Base-by-base conservation (phyloP, 1,139 yeast genomes). In the Sugiyamaella grinbergsii region DNA sequence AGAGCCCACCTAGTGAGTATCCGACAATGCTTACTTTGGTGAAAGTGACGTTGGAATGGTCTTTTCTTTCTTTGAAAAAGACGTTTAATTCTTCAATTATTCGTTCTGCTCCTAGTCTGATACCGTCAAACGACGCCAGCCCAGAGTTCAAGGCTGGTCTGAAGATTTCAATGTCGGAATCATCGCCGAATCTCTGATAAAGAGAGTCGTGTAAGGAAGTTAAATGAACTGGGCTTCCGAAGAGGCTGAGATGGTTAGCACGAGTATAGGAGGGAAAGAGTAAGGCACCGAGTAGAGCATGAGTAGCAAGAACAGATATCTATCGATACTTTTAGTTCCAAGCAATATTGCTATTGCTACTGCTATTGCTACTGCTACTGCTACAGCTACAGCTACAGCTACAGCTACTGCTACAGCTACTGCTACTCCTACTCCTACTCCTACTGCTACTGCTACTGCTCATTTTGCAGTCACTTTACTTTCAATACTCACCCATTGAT, bases 121-220 rank as follows among this genome's bases (percentile, higher is more conserved):
- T 72, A 7, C 98, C 98, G 64, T 91, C 97, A 62, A 88, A 88
- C 0, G 96, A 87, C 61, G 83, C 82, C 75, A 88, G 79, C 56
- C 80, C 76, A 5, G 90, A 76, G 58, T 86, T 87, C n/a, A 85
- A 74, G 8, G 80, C 76, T 0, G 96, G 91, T 43, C 82, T 76
- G 42, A 85, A 70, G 1, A 84, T 76, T 18, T 79, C 78, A 1
- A 83, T 71, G 28, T 74, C 72, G 5, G 68, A 60, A 4, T 71
- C 62, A 6, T 67, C 68, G 13, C 59, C 58, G 38, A 60, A 60
- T 3, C 74, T 66, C 29, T 73, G 72, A 36, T 72, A 71, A 22
- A 89, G 63, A 13, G 80, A 72, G 23, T 76, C 72, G 57, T 80
- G 83, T 44, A 87, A 69, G 10, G 85, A 74, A 36, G 74, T 70